These are phyloP conservation scores for Colletotrichum trifolii DNA, from an alignment of 2,329 filamentous ascomycete genomes.

Conservation along the genomic window DNA sequence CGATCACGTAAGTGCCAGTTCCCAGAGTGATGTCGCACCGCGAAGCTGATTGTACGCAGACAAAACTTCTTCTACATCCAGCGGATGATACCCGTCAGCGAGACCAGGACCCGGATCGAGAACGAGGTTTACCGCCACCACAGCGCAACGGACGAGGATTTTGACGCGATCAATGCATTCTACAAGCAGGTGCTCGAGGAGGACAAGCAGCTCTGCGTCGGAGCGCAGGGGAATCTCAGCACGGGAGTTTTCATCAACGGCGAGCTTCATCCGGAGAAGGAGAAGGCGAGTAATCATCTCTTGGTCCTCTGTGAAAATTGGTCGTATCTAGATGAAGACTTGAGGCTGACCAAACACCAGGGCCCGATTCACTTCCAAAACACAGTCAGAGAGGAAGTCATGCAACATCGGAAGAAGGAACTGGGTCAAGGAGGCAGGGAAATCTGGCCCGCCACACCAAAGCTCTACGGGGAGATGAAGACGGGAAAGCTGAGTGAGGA, in stretches of 20 bases:
- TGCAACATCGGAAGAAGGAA: constrained; percentile 40
- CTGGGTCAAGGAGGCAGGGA: constrained; percentile 40
- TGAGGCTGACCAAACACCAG: constrained; percentile 38
- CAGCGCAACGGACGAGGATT: constrained; percentile 57
- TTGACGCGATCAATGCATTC: constrained; percentile 57
- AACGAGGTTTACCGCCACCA: constrained; percentile 64
- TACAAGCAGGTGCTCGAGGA: constrained; percentile 64
- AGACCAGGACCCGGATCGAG: constrained; percentile 55
- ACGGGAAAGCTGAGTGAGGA: constrained; percentile 43
- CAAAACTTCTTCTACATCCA: constrained; percentile 63
- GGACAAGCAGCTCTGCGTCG: constrained; percentile 62
- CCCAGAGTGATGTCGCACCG: constrained; percentile 41
- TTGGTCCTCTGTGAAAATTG: not conserved
- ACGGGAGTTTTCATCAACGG: constrained; percentile 62
- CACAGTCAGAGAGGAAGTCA: constrained; percentile 41
- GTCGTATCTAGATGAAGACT: too few relatives aligned
- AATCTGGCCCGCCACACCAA: constrained; percentile 46
- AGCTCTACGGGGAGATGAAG: constrained; percentile 39
- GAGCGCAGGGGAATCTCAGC: constrained; percentile 61
- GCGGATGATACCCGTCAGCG: constrained; percentile 58
- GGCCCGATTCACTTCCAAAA: constrained; percentile 59
- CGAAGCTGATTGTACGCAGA: constrained; percentile 52
- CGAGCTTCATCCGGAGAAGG: constrained; percentile 63
- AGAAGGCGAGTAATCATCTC: constrained; percentile 48
- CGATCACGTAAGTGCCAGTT: constrained; percentile 44